Conservation (phyloP, 2,329 filamentous ascomycete species). For the Neofusicoccum sp. region DNA sequence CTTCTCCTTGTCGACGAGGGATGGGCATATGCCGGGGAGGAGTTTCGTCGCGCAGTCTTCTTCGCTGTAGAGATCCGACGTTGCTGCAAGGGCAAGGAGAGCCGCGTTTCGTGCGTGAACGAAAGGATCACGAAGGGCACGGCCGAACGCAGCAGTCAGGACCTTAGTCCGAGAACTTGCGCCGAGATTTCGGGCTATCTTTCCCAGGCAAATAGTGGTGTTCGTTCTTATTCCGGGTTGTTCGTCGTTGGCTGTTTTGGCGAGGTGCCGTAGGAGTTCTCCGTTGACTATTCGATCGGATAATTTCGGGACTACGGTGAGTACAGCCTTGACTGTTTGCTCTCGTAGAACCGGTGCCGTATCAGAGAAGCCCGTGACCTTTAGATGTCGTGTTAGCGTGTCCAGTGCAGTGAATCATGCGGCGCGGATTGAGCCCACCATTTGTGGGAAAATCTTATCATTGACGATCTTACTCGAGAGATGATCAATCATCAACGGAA, state of each 20-base stretch:
- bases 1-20: slow-evolving; percentile 92
- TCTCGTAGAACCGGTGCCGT: slow-evolving; percentile 87
- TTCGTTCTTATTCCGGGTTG: slow-evolving; percentile 97
- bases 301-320: slow-evolving; percentile 82
- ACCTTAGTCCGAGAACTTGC: slow-evolving; percentile 77
- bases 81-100: slow-evolving; percentile 80
- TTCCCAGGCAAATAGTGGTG: slow-evolving; percentile 94
- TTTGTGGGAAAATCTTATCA: slow-evolving; percentile 93
- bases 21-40: slow-evolving; percentile 78
- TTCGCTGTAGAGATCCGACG: slow-evolving; percentile 79
- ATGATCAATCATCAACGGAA: slow-evolving; percentile 88
- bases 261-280: slow-evolving; percentile 83
- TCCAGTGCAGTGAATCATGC: background rate
- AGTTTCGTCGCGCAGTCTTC: slow-evolving; percentile 86
- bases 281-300: slow-evolving; percentile 93
- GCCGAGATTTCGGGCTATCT: slow-evolving; percentile 88
- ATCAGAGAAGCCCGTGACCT: slow-evolving; percentile 94
- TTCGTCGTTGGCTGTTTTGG: slow-evolving; percentile 95
- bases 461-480: slow-evolving; percentile 85
- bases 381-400: slow-evolving; percentile 26
- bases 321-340: slow-evolving; percentile 91
- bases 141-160: slow-evolving; percentile 84
- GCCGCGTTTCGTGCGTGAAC: slow-evolving; percentile 90
- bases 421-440: slow-evolving; percentile 54
- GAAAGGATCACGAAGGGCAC: slow-evolving; percentile 88